Conservation (phyloP, 2,329 filamentous ascomycete genomes). For the Ophiostoma sp. region DNA sequence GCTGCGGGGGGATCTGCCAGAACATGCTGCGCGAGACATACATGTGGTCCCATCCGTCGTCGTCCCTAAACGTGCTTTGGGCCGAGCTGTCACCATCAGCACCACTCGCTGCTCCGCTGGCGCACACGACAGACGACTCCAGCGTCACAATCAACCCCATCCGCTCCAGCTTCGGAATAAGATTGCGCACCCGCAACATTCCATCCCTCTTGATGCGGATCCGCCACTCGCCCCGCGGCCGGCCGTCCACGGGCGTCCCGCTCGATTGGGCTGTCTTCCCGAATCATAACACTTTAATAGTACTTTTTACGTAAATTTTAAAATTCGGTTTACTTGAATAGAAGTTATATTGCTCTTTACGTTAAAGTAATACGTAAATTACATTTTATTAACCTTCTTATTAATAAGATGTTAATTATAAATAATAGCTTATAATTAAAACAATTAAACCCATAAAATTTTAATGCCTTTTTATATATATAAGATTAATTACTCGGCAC, state of each 20-base stretch:
- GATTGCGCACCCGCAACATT: conserved; percentile 78
- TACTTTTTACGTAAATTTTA: no score
- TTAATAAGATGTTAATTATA: no score
- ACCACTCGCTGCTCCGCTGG: conserved; percentile 42
- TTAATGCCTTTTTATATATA: no score
- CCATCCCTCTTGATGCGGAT: conserved; percentile 83
- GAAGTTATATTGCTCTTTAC: no score
- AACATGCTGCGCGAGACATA: conserved; percentile 80
- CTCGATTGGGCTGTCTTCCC: conserved; percentile 57
- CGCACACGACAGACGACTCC: conserved; percentile 67
- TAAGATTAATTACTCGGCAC: no score
- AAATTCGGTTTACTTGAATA: no score
- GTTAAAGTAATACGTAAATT: no score
- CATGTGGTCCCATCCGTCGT: conserved; percentile 73
- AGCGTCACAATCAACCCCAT: conserved; percentile 83
- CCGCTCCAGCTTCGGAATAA: conserved; percentile 86
- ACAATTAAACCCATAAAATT: no score
- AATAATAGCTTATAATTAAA: no score
- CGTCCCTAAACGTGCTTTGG: conserved; percentile 36
- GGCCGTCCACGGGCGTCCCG: conserved; percentile 66
- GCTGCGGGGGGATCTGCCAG: conserved; percentile 85
- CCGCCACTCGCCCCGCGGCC: conserved; percentile 81
- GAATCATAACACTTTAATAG: no score
- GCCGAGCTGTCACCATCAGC: conserved; percentile 40
- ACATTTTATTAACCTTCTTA: no score